Base-by-base conservation (phyloP, 2,329 filamentous ascomycete genomes). In the Pestalotiopsis sp. region DNA sequence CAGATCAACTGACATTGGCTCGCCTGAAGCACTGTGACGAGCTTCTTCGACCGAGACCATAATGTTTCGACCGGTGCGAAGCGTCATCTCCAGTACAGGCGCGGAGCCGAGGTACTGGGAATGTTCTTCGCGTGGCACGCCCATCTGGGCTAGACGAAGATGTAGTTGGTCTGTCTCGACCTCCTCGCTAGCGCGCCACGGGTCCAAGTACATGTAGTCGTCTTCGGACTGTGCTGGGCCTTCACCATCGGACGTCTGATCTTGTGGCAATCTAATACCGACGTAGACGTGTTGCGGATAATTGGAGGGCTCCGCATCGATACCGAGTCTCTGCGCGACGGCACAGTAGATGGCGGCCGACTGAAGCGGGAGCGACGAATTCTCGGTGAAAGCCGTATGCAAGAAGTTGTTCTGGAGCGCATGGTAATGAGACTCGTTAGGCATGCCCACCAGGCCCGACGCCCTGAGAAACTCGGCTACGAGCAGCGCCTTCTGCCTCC, bases 311-410 rank as follows among this genome's bases (percentile, higher is more conserved):
- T 83, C 83, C 2, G 90, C 90, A 72, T 88, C 82, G 27, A 92
- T 78, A 9, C 86, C 87, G 11, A 92, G 78, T 17, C 85, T 82
- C 58, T 82, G 81, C 1, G 89, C 89, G 17, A 92, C 78, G 41
- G 86, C 86, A 77, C 90, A 92, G 79, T 88, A 92, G 69, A 92
- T 90, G n/a, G 85, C 86, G 17, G 87, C 88, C 1, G 88, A 90
- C 69, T 91, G 87, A 31, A 92, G 80, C 0, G 90, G 90, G 2
- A 92, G 79, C 4, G 89, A 89, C 56, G 88, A 86, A 1, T 80
- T 41, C 3, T 82, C 78, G 27, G 85, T 84, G 61, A 83, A 84
- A 12, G 49, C 58, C 92, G 79, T 6, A 88, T 87, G 36, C 52
- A 92, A 82, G 78, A 91, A 92, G 71, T 88, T 91, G 76, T 92